A percentile compares a stretch with the other conserved stretches of the same genome.
Evolutionary conservation across 164 flowering plant genomes (phyloP).

Genomic region (Santalum album): DNA sequence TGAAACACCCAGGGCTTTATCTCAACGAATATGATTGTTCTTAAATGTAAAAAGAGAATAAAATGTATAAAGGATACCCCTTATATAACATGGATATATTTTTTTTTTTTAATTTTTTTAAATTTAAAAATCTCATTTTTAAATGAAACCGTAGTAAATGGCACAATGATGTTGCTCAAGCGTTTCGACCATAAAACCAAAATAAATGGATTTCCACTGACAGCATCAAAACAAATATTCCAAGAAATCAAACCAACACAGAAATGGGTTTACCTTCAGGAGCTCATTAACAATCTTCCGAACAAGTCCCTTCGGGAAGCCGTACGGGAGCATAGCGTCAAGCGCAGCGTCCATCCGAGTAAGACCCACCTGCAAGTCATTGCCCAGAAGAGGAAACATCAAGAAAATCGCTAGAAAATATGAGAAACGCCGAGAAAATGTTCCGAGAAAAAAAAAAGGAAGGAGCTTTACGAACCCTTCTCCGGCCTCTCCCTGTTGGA

Average conservation of each 20-base stretch:
- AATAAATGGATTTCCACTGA: too few species aligned
- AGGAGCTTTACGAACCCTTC: not conserved
- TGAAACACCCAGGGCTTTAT: too few species aligned
- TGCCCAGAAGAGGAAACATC: not conserved
- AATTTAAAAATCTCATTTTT: not conserved
- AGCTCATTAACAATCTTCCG: constrained; percentile 17
- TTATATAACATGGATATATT: too few species aligned
- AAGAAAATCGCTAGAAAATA: too few species aligned
- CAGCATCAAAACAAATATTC: not conserved
- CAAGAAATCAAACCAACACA: not conserved
- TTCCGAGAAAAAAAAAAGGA: not conserved
- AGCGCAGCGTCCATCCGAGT: constrained; percentile 31
- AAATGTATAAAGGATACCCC: too few species aligned
- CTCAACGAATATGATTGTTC: too few species aligned
- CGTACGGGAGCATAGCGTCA: constrained; percentile 24
- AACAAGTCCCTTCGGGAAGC: constrained; percentile 17
- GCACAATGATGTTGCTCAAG: too few species aligned
- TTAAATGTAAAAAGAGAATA: too few species aligned
- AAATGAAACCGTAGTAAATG: too few species aligned
- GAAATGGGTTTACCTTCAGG: constrained; percentile 16
- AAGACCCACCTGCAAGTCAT: constrained; percentile 18
- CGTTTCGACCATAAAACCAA: too few species aligned
- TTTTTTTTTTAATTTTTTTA: not conserved
- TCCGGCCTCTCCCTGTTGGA: not conserved
- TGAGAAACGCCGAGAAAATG: not conserved